Evolutionary conservation across 179 eudicot species (phyloP), one percentile per base, ranked within the genome.

Genomic region (Corrigiola litoralis): DNA sequence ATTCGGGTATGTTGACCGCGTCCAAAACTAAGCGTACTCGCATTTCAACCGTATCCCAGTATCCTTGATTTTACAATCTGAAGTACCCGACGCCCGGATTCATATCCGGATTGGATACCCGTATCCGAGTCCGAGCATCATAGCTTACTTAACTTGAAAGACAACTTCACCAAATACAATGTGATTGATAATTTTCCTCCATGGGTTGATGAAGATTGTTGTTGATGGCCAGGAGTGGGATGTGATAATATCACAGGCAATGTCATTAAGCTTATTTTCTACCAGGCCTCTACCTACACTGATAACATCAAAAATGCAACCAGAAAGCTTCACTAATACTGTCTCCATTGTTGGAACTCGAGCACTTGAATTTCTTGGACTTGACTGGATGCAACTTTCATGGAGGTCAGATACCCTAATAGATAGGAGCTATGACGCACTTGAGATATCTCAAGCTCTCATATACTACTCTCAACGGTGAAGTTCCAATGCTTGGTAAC

Each of bases 381-480:
- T 63, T 63, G 0, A 63, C 46, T 14, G 0, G 23, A 34, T 48
- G 33, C 37, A 17, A 23, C 18, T 63, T 63, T 12, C 21, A 8
- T 23, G 20, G 31, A 5, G 49, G 58, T 49, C 57, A 3, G 32
- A 63, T 63, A 48, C 68, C 68, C 0, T 0, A 16, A 21, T 23
- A 5, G 34, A 34, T 67, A 23, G 71, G 47, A 56, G 45, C 71
- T 6, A 45, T 67, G 71, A 58, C 1, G 23, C 28, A 24, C 13
- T 44, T 63, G 21, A 68, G 65, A 13, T 68, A 68, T 42, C 58
- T 68, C 21, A 17, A 47, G 27, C 48, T 68, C 28, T 67, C 64
- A 2, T 0, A 1, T 3, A 41, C 45, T 24, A 34, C 13, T 3
- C 34, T 47, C 23, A 5, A 25, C 2, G 33, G 45, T 6, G 36